Percentiles rank a stretch among this genome's conserved stretches.
These are phyloP conservation scores for Stellera chamaejasme DNA, from an alignment of 345 rosid species.

Conservation along the genomic window DNA sequence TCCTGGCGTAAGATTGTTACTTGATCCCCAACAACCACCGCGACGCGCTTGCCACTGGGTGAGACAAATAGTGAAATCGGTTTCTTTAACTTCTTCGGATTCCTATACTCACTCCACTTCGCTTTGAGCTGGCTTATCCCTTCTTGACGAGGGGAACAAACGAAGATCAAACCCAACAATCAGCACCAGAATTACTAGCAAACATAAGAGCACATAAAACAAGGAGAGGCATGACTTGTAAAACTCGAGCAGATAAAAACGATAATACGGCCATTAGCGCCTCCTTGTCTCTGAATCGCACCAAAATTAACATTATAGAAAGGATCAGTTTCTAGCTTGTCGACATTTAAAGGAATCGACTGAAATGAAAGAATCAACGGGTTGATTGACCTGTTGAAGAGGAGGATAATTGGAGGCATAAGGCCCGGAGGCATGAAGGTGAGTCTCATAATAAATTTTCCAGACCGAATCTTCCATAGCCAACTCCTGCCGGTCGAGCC, in stretches of 20 bases:
- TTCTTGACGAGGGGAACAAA: constrained; percentile 18
- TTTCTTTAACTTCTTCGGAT: constrained; percentile 31
- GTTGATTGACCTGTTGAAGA: constrained; percentile 42
- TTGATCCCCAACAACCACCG: constrained; percentile 69
- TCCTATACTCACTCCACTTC: constrained; percentile 48
- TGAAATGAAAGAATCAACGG: background rate
- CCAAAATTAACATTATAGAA: background rate
- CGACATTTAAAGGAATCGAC: constrained; percentile 3
- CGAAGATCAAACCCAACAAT: constrained; percentile 4
- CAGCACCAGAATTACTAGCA: constrained; percentile 3
- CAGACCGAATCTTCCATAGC: constrained; percentile 27
- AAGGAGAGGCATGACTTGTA: background rate
- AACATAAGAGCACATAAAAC: background rate
- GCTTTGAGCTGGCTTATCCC: constrained; percentile 62
- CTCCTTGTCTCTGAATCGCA: constrained; percentile 34
- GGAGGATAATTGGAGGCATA: constrained; percentile 63
- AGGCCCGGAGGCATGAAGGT: constrained; percentile 55
- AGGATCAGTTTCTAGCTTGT: background rate
- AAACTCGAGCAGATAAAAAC: constrained; percentile 42
- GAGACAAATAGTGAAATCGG: constrained; percentile 57
- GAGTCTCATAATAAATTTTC: constrained; percentile 59
- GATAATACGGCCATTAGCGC: constrained; percentile 40
- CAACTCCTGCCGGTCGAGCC: background rate
- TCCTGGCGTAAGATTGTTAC: constrained; percentile 63
- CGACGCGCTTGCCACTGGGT: constrained; percentile 64